Base-by-base conservation (phyloP, 2,329 filamentous ascomycete genomes). In the Claviceps cyperi region DNA sequence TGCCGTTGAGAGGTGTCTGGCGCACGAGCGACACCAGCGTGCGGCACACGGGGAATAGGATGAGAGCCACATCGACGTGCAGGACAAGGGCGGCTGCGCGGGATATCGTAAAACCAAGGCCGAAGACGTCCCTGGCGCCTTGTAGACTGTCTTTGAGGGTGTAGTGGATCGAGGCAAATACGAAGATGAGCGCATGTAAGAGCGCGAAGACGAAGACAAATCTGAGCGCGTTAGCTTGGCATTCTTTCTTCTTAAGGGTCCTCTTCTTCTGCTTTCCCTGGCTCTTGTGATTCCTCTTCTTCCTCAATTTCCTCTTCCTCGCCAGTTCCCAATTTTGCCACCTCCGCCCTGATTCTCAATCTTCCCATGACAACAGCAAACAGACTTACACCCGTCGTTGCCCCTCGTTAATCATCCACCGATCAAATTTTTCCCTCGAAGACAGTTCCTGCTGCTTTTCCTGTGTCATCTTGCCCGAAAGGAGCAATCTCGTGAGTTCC, bases 361-460 rank as follows among this genome's bases (percentile, higher is more conserved):
- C 28, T 32, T 32, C 28, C 11, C 28, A 32, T 32, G 3, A 32
- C 9, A 4, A 11, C 28, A 32, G 9, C 28, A 4, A 24, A 28
- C 9, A 35, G 24, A 76, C 83, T 51, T 73, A 88, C 80, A 91
- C 75, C 78, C 84, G 75, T 63, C 84, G 76, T 64, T 88, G 89
- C 53, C 86, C 86, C 64, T 91, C 86, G 63, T 91, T 91, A 54
- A 91, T 83, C 86, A 92, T 90, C 86, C 86, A 92, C 56, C 81
- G 74, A 65, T 90, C 83, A 61, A 91, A 84, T 63, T 78, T 84
- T 64, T 91, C 84, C 60, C 78, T 76, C 54, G 77, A 66, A 22
- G 78, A 80, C 58, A 91, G 69, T 51, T 81, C 76, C 62, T 80
- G 81, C 57, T 84, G 81, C 60, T 72, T 77, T 62, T 88, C 83